Evolutionary conservation across 2,329 filamentous ascomycete species (phyloP), one percentile per base, ranked within the genome.

Genomic region (Thelonectria rubi): DNA sequence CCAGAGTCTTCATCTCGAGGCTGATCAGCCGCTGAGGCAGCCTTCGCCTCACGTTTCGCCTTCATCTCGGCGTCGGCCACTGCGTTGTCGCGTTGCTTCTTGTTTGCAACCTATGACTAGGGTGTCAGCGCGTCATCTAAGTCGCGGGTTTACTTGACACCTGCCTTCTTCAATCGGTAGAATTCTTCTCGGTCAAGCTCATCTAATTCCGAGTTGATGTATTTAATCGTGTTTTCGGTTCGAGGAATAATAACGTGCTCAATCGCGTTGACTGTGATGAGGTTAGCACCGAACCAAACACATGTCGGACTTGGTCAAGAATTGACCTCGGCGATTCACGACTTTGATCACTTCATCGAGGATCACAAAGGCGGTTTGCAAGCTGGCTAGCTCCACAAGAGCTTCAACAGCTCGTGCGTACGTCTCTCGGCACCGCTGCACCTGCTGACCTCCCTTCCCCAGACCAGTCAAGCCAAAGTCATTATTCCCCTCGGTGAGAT

Each of bases 141-240:
- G 21, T 24, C 1, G 14, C 15, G 26, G 11, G 3, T 26, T 21
- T 34, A 12, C 10, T 18, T 3, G 14, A 40, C 24, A 50, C 68
- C 46, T 64, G 73, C 81, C 84, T 99, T 99, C 81, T 99, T 99
- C 75, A 99, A 80, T 68, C 95, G 86, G 80, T 97, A 99, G 78
- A 99, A 99, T 76, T 99, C 95, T 77, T 98, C 95, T 82, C 95
- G 88, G 79, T 98, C 96, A 52, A 99, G 84, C 80, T 99, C 95
- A 75, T 99, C 95, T 15, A 99, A 86, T 77, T 99, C 95, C 1
- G 94, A 97, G 81, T 98, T 98, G 84, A 98, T 98, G 75, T 98
- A 99, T 81, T 97, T 97, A 82, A 99, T 99, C n/a, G 95, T 99
- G 74, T 98, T 99, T 77, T 99, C 95, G 14, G 95, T 99, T 68